Evolutionary conservation across 352 stramenopile species (phyloP).

Genomic region (Globisporangium radiosum): DNA sequence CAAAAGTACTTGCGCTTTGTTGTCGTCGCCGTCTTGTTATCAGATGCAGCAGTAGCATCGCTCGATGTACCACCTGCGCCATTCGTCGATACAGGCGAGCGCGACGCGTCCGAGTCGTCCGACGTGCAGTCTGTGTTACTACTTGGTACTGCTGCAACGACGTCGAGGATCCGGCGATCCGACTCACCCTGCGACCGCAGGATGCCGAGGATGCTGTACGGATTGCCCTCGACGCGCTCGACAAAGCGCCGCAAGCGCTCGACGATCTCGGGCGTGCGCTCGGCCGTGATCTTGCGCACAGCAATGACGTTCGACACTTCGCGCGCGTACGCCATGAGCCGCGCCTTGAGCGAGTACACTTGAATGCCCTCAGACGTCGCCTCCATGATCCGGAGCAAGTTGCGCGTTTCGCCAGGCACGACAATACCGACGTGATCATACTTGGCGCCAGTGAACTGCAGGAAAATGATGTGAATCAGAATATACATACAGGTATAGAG

Average conservation of each 20-base stretch:
- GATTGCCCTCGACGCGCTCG: conserved; percentile 62
- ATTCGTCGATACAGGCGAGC: too few relatives aligned
- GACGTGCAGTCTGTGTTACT: not conserved
- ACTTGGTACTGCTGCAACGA: not conserved
- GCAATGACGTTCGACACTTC: conserved; percentile 83
- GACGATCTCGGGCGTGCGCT: conserved; percentile 37
- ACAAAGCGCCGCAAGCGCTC: conserved; percentile 51
- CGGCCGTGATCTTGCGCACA: conserved; percentile 40
- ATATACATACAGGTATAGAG: not conserved
- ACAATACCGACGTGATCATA: conserved; percentile 84
- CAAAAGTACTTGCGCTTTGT: conserved; percentile 82
- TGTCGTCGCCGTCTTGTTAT: not conserved
- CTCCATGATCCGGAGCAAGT: conserved; percentile 71
- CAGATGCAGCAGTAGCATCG: conserved; percentile 1
- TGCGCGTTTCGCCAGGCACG: conserved; percentile 48
- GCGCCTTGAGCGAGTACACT: conserved; percentile 69
- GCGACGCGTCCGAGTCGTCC: not conserved
- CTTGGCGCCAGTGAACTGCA: conserved; percentile 59
- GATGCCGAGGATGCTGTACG: conserved; percentile 81
- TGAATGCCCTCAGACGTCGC: conserved; percentile 76
- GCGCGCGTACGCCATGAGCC: conserved; percentile 70
- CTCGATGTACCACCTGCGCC: not conserved
- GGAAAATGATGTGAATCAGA: not conserved
- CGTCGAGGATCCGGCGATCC: conserved; percentile 15
- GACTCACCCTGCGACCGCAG: conserved; percentile 50